phyloP scores from a whole-genome alignment of 2,329 filamentous ascomycete genomes.

The Scedosporium dehoogii region DNA sequence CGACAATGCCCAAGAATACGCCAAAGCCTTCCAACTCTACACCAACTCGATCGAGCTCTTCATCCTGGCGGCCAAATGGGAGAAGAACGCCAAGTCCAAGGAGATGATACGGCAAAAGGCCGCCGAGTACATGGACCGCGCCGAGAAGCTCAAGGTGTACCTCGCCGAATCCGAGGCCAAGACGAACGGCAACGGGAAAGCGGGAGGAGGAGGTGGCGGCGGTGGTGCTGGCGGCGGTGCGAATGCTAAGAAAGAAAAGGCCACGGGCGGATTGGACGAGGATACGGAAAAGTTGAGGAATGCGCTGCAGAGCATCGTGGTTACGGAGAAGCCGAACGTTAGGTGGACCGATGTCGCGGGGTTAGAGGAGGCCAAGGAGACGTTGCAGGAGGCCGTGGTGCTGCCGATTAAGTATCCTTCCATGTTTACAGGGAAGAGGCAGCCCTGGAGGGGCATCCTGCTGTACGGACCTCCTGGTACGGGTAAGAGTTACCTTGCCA shows the following conservation, averaged over 20 bases:
- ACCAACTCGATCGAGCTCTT: conserved; percentile 94
- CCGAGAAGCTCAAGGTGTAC: conserved; percentile 94
- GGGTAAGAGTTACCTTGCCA: conserved; percentile 94
- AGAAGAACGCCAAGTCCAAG: conserved; percentile 96
- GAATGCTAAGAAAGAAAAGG: conserved; percentile 50
- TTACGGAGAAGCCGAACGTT: conserved; percentile 92
- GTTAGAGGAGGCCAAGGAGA: conserved; percentile 88
- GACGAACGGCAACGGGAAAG: conserved; percentile 58
- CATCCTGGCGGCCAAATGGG: conserved; percentile 98
- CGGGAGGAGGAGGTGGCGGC: conserved; percentile 54
- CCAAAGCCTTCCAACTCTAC: conserved; percentile 93
- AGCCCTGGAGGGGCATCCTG: conserved; percentile 97
- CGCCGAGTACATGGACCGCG: conserved; percentile 94
- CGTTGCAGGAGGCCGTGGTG: conserved; percentile 94
- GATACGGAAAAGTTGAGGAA: conserved; percentile 92
- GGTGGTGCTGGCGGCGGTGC: conserved; percentile 53
- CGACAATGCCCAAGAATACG: conserved; percentile 92
- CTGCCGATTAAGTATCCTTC: conserved; percentile 97
- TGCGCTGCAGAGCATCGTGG: conserved; percentile 81
- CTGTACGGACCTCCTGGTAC: conserved; percentile 94
- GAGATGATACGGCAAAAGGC: conserved; percentile 96
- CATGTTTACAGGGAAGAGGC: conserved; percentile 87
- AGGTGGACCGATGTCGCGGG: conserved; percentile 98
- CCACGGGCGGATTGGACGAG: conserved; percentile 65
- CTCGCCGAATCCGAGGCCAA: conserved; percentile 64